Evolutionary conservation across 139 green algal genomes (phyloP).

Genomic region (Spirogloea muscicola): DNA sequence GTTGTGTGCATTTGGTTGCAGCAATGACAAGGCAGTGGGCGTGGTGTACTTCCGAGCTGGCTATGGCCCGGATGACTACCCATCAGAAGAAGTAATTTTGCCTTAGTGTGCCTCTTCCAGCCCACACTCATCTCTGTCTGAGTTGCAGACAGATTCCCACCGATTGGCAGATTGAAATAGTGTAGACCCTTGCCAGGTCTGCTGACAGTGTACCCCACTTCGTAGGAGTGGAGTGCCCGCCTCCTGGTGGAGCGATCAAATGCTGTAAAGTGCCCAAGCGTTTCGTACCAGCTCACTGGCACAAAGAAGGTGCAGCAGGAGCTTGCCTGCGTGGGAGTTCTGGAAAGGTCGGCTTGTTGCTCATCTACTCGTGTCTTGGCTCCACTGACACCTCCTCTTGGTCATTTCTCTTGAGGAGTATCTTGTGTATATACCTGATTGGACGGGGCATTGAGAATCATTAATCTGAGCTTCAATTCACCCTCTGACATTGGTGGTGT

Average conservation of each 20-base stretch:
- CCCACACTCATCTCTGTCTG: too few species aligned
- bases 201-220: too few species aligned
- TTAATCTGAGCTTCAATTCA: too few species aligned
- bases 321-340: conserved; percentile 58
- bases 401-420: too few species aligned
- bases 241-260: conserved; percentile 69
- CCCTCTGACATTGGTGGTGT: too few species aligned
- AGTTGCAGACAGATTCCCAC: too few species aligned
- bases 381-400: conserved; percentile 46
- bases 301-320: conserved; percentile 95
- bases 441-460: too few species aligned
- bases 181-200: too few species aligned
- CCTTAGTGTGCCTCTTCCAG: too few species aligned
- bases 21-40: conserved; percentile 21
- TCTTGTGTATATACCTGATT: too few species aligned
- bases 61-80: conserved; percentile 89
- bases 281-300: conserved; percentile 88
- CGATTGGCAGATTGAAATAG: too few species aligned
- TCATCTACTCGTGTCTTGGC: background rate
- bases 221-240: conserved; percentile 73
- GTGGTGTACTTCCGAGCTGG: conserved; percentile 79
- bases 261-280: conserved; percentile 80
- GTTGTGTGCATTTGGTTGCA: conserved; percentile 41
- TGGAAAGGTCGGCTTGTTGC: conserved; percentile 54
- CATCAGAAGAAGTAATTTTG: conserved; percentile 48